These are phyloP conservation scores for Rhodotorula kratochvilovae DNA, from an alignment of 768 basidiomycete genomes.

Conservation along the genomic window DNA sequence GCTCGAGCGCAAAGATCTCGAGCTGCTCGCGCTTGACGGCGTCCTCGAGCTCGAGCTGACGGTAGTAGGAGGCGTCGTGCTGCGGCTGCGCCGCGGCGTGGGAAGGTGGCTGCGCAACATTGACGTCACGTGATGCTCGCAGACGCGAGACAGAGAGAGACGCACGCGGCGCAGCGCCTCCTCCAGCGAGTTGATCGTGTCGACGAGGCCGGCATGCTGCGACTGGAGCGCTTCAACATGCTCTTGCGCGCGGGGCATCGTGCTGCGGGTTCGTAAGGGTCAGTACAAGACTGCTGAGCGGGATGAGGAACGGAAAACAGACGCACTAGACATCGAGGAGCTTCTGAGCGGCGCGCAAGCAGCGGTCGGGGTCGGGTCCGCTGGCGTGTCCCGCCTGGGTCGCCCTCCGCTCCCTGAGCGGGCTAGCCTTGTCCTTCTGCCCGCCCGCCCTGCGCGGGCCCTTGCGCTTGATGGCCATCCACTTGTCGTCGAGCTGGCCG, in stretches of 20 bases:
- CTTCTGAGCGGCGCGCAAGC: slow-evolving; percentile 35
- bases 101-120: slow-evolving; percentile 3
- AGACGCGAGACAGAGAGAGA: background rate
- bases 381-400: background rate
- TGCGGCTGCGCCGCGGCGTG: background rate
- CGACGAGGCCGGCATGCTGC: slow-evolving; percentile 37
- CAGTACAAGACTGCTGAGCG: background rate
- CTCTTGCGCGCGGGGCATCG: slow-evolving; percentile 35
- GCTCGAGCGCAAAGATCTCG: slow-evolving; percentile 37
- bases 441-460: slow-evolving; percentile 23
- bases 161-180: slow-evolving; percentile 31
- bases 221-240: slow-evolving; percentile 37
- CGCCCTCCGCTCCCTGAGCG: slow-evolving; percentile 13
- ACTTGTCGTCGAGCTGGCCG: background rate
- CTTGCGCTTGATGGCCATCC: slow-evolving; percentile 27
- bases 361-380: slow-evolving; percentile 30
- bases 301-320: background rate
- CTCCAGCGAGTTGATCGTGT: slow-evolving; percentile 34
- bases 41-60: slow-evolving; percentile 35
- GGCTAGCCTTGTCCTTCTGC: slow-evolving; percentile 10
- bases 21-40: slow-evolving; percentile 39
- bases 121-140: background rate
- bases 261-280: slow-evolving; percentile 1
- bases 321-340: slow-evolving; percentile 41
- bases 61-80: slow-evolving; percentile 24